These are phyloP conservation scores for Saccharum officinarum DNA, from an alignment of 176 grass and related monocot genomes.

Conservation along the genomic window DNA sequence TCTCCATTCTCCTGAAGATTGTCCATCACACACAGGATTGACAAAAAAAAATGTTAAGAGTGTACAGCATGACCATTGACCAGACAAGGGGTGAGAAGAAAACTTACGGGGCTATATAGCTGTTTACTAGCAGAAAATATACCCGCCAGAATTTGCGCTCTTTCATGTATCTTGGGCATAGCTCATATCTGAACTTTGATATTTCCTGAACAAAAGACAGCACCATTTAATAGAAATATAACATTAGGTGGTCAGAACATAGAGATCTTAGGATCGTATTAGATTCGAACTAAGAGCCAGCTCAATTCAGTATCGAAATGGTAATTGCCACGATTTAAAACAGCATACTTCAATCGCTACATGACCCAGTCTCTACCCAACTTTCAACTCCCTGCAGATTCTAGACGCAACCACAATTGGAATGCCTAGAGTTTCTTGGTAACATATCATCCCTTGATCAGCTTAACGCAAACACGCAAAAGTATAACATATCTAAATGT, in stretches of 20 bases:
- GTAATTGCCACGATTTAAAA: not conserved
- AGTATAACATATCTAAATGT: not conserved
- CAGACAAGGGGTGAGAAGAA: slow-evolving; percentile 13
- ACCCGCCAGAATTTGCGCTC: slow-evolving; percentile 97
- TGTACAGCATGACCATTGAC: slow-evolving; percentile 16
- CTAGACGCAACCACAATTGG: not conserved
- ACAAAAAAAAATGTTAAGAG: not conserved
- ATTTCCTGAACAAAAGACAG: slow-evolving; percentile 78
- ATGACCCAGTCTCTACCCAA: not conserved
- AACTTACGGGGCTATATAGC: slow-evolving; percentile 75
- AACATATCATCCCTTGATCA: not conserved
- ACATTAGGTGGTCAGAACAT: too few relatives aligned
- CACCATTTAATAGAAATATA: not conserved
- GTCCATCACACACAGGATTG: slow-evolving; percentile 8
- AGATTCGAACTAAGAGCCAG: not conserved
- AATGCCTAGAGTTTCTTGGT: not conserved
- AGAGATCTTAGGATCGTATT: not conserved
- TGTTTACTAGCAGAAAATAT: slow-evolving; percentile 94
- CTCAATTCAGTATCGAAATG: not conserved
- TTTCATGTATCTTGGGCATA: slow-evolving; percentile 98
- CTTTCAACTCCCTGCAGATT: not conserved
- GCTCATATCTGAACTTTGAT: slow-evolving; percentile 97
- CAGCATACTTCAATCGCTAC: not conserved
- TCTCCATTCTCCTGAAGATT: not conserved
- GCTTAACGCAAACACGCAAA: not conserved